Conservation (phyloP, 257 asterid species). For the Buddleja alternifolia region DNA sequence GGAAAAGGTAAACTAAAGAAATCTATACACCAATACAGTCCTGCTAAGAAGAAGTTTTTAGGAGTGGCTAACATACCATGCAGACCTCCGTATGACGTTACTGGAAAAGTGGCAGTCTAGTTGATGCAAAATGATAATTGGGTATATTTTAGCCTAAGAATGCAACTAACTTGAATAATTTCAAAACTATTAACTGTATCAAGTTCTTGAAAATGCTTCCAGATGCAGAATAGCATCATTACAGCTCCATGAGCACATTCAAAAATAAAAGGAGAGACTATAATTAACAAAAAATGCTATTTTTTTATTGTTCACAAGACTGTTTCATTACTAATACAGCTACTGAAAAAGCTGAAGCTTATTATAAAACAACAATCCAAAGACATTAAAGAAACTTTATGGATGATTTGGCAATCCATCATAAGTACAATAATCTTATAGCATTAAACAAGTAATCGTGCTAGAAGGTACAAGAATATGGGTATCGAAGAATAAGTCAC, state of each 20-base stretch:
- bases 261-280: neutral
- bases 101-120: neutral
- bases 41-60: neutral
- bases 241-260: slow-evolving; percentile 24
- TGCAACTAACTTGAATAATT: slow-evolving; percentile 1
- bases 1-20: neutral
- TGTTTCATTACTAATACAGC: slow-evolving; percentile 11
- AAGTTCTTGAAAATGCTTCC: slow-evolving; percentile 7
- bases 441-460: slow-evolving; percentile 9
- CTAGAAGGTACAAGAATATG: neutral
- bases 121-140: neutral
- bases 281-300: neutral
- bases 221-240: slow-evolving; percentile 16
- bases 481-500: neutral
- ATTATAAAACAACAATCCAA: neutral
- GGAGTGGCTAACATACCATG: neutral
- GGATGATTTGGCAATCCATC: slow-evolving; percentile 19
- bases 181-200: neutral
- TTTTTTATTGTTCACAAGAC: neutral
- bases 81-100: neutral
- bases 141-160: slow-evolving; percentile 2
- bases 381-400: neutral
- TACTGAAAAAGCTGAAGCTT: slow-evolving; percentile 1
- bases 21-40: too few species aligned
- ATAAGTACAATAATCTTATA: slow-evolving; percentile 12